phyloP scores from a whole-genome alignment of 164 flowering plant species.

The Platanus orientalis region DNA sequence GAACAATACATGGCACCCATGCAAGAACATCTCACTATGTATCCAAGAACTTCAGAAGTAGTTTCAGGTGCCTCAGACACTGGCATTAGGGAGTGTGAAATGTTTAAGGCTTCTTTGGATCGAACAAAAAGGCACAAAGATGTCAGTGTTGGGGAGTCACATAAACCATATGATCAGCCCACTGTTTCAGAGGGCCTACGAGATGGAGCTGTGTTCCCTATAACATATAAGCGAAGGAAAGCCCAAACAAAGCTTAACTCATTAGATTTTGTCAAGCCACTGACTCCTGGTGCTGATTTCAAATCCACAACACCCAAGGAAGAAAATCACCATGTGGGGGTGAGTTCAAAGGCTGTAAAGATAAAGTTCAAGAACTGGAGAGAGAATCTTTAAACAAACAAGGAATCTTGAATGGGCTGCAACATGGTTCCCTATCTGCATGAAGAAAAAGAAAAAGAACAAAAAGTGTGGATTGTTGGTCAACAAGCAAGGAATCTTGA shows the following conservation, averaged over 20 bases:
- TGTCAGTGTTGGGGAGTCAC: constrained; percentile 4
- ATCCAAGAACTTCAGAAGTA: constrained; percentile 18
- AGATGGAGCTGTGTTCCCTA: constrained; percentile 19
- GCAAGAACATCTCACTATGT: constrained; percentile 1
- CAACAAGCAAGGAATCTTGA: not conserved
- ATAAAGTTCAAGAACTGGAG: constrained; percentile 19
- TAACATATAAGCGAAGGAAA: constrained; percentile 34
- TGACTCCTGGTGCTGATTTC: constrained; percentile 14
- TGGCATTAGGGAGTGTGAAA: constrained; percentile 15
- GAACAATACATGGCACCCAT: constrained; percentile 9
- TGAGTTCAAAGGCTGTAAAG: constrained; percentile 20
- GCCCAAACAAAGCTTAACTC: constrained; percentile 17
- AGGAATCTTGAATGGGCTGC: constrained; percentile 9
- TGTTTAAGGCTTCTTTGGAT: constrained; percentile 12
- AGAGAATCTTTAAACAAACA: constrained; percentile 10
- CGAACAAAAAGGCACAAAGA: constrained; percentile 20
- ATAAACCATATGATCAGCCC: constrained; percentile 3
- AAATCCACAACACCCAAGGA: constrained; percentile 16
- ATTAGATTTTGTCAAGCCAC: constrained; percentile 11
- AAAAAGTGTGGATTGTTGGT: not conserved
- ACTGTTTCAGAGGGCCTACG: constrained; percentile 15
- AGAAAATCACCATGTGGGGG: constrained; percentile 4
- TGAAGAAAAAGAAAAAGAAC: not conserved
- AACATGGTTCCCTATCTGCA: constrained; percentile 7
- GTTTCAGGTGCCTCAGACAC: constrained; percentile 10